Conservation (phyloP, 2,329 filamentous ascomycete genomes). For the Colletotrichum sp. region DNA sequence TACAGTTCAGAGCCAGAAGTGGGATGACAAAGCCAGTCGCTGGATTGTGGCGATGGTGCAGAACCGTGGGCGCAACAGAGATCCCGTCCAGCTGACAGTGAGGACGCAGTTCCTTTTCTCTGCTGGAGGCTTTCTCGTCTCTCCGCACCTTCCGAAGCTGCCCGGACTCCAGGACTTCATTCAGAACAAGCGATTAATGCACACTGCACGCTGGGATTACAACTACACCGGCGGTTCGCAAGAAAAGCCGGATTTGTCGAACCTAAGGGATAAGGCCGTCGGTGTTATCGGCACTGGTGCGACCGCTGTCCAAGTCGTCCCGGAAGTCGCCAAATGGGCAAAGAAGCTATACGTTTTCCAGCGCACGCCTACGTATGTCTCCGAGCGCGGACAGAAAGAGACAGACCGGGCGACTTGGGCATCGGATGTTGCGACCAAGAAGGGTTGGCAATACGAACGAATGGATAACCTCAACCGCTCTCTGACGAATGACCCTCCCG, state of each 20-base stretch:
- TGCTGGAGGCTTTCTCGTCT: constrained; percentile 38
- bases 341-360: constrained; percentile 60
- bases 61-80: constrained; percentile 25
- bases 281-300: constrained; percentile 56
- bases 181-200: constrained; percentile 42
- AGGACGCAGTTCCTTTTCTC: constrained; percentile 42
- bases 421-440: constrained; percentile 32
- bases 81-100: constrained; percentile 16
- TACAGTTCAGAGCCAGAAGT: constrained; percentile 40
- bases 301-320: constrained; percentile 49
- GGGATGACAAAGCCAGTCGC: constrained; percentile 43
- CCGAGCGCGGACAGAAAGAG: constrained; percentile 37
- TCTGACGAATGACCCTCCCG: constrained; percentile 38
- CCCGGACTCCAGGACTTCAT: constrained; percentile 31
- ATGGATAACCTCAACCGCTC: constrained; percentile 40
- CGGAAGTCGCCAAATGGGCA: constrained; percentile 49
- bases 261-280: constrained; percentile 50
- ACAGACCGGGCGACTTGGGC: constrained; percentile 41
- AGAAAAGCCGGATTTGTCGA: constrained; percentile 42
- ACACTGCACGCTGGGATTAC: constrained; percentile 53
- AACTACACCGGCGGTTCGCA: constrained; percentile 43
- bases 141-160: constrained; percentile 32
- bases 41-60: constrained; percentile 25
- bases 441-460: constrained; percentile 53
- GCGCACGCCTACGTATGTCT: constrained; percentile 52